Evolutionary conservation across 2,329 filamentous ascomycete genomes (phyloP).

Genomic region (Phoma sp.): DNA sequence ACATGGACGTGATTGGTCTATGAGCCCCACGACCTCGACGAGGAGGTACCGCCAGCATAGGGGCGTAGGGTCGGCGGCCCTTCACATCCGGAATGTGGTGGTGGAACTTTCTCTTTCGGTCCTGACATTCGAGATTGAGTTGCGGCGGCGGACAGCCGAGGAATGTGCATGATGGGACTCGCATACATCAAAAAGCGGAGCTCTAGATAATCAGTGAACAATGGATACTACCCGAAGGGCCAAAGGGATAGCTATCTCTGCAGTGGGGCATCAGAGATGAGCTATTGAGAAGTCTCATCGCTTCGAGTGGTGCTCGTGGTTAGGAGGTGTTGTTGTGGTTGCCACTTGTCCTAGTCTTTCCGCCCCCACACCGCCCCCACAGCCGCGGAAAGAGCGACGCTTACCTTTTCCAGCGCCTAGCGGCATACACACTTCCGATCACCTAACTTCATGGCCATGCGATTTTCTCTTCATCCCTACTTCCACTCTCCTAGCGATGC

Average conservation of each 20-base stretch:
- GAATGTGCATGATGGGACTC: conserved; percentile 2
- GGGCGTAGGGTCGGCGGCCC: background rate
- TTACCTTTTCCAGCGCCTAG: background rate
- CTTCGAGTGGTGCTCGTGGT: background rate
- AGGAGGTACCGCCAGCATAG: background rate
- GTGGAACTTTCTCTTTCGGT: background rate
- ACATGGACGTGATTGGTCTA: no score
- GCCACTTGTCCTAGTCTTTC: no score
- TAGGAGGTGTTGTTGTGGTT: background rate
- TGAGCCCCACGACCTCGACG: background rate
- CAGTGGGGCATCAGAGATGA: no score
- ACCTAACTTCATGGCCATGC: background rate
- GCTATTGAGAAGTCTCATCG: background rate
- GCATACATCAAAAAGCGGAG: background rate
- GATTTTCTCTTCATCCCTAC: conserved; percentile 1
- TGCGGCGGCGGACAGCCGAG: conserved; percentile 1
- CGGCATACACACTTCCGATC: background rate
- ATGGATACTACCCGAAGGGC: no score
- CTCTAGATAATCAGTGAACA: background rate
- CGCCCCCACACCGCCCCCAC: no score
- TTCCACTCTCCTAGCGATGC: background rate
- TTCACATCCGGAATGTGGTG: background rate
- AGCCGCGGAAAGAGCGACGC: background rate
- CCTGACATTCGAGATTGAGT: background rate
- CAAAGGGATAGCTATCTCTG: no score